Conservation (phyloP, 2,329 filamentous ascomycete genomes). For the Bimuria novae-zelandiae region DNA sequence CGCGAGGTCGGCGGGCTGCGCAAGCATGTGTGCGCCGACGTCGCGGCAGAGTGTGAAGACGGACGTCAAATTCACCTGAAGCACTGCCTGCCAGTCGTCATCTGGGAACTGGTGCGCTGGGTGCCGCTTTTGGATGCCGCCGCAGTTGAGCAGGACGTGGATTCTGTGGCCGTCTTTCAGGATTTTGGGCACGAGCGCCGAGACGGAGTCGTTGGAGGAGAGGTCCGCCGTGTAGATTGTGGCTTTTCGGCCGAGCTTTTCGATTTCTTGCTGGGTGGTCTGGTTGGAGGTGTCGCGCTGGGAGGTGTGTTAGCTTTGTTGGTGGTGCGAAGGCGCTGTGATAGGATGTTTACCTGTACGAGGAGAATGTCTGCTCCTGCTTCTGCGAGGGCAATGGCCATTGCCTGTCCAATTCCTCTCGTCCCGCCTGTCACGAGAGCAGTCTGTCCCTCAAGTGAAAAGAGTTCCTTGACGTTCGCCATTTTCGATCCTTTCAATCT, state of each 20-base stretch:
- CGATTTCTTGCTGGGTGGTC: constrained; percentile 64
- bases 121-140: constrained; percentile 81
- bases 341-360: constrained; percentile 47
- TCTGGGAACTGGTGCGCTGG: constrained; percentile 76
- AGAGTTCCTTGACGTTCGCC: constrained; percentile 47
- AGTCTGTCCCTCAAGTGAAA: constrained; percentile 56
- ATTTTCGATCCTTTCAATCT: constrained; percentile 15
- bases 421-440: constrained; percentile 57
- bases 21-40: constrained; percentile 77
- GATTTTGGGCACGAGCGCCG: constrained; percentile 63
- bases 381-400: constrained; percentile 57
- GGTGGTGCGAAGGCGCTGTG: background rate
- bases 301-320: constrained; percentile 3
- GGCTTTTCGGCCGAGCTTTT: constrained; percentile 68
- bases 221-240: constrained; percentile 74
- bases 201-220: constrained; percentile 62
- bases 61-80: constrained; percentile 84
- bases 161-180: constrained; percentile 67
- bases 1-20: constrained; percentile 54
- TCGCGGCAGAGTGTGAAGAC: constrained; percentile 81
- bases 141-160: constrained; percentile 83
- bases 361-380: constrained; percentile 57
- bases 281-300: constrained; percentile 61
- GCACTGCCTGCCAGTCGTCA: constrained; percentile 76
- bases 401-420: constrained; percentile 56